Base-by-base conservation (phyloP, 2,329 filamentous ascomycete species). In the Phialemonium atrogriseum region DNA sequence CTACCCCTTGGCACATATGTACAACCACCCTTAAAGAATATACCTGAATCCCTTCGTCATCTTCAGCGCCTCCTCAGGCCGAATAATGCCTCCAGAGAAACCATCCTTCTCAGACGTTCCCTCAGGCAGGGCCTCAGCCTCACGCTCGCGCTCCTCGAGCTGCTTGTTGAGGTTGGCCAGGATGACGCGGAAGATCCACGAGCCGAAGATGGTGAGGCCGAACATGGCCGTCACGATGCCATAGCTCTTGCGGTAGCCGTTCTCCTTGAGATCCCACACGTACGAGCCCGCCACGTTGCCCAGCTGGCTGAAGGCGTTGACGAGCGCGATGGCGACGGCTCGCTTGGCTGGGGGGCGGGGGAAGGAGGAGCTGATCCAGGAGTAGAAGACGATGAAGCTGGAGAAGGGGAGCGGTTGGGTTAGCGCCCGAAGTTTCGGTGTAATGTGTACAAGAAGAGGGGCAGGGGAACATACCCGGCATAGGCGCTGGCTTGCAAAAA, bases 161-260 rank as follows among this genome's bases (percentile, higher is more conserved):
- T 66, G 56, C 45, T 53, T 58, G 54, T 72, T 72, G 38, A 69
- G 47, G 33, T 54, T 48, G 5, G 49, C 34, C 5, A 75, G 57
- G 34, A 72, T 62, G 41, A 56, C 35, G 13, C 62, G 59, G 56
- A 74, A 66, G 19, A 53, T 35, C 31, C 54, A 60, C 50, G 66
- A 76, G 5, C 71, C 72, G 0, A 61, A 21, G 19, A 76, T 66
- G 0, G 75, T 72, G 24, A 74, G 43, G 4, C 70, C 72, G 45
- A 78, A 80, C 75, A 80, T 80, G 46, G 71, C 61, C 10, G 69
- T 66, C 5, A 80, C 76, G 35, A 80, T 75, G 4, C 72, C 75
- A 44, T 80, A 80, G 38, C 72, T 77, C 56, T 73, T 68, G 40
- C 75, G 66, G 58, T 65, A 80, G 0, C 76, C 76, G 39, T 79